Conservation (phyloP, 2,329 filamentous ascomycete species). For the Talaromyces sp. region DNA sequence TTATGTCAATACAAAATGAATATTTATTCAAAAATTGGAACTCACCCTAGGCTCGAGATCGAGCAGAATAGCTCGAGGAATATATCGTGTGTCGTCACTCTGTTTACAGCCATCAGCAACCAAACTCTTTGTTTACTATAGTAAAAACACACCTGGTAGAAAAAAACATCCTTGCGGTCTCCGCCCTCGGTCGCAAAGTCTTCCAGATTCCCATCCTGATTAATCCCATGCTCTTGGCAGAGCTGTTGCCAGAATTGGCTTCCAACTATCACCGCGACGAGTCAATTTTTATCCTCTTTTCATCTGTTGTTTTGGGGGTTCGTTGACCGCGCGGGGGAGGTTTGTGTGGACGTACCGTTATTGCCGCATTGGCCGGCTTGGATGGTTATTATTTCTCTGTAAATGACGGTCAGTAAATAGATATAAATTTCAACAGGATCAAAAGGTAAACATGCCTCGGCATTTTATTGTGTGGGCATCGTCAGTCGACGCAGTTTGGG, state of each 20-base stretch:
- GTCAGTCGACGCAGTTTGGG: constrained; percentile 21
- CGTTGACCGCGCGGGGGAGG: constrained; percentile 1
- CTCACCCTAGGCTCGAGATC: constrained; percentile 85
- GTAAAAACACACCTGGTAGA: constrained; percentile 66
- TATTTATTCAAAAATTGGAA: not conserved
- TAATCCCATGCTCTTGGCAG: constrained; percentile 97
- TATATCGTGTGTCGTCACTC: constrained; percentile 98
- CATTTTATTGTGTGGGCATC: constrained; percentile 29
- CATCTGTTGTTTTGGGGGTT: constrained; percentile 2
- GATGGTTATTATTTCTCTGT: constrained; percentile 96
- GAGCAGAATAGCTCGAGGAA: constrained; percentile 89
- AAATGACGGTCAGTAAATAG: not conserved
- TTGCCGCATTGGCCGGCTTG: constrained; percentile 99
- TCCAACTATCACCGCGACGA: constrained; percentile 59
- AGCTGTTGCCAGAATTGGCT: constrained; percentile 99
- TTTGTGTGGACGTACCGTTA: constrained; percentile 67
- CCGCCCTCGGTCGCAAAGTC: constrained; percentile 97
- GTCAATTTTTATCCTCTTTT: constrained; percentile 2
- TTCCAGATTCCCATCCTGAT: constrained; percentile 92
- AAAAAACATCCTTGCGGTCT: constrained; percentile 98
- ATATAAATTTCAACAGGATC: not conserved
- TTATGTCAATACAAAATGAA: constrained; percentile 5
- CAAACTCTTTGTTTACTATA: not conserved
- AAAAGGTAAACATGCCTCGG: constrained; percentile 27
- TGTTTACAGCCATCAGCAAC: constrained; percentile 30